These are phyloP conservation scores for Wickerhamomyces bisporus DNA, from an alignment of 805 yeast genomes.

Conservation along the genomic window DNA sequence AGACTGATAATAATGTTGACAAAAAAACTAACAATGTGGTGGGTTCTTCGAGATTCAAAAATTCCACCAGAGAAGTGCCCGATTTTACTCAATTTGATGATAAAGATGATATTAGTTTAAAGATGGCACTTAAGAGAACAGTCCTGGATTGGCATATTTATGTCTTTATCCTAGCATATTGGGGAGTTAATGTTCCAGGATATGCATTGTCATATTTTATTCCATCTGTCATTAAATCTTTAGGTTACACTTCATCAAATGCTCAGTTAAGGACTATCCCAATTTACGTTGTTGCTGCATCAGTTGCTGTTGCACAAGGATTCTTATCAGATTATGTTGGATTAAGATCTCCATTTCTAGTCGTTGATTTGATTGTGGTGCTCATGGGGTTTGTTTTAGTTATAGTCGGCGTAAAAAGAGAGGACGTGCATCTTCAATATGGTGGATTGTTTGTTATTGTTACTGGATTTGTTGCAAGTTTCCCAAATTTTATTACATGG, in stretches of 20 bases:
- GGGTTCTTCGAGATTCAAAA: too few relatives aligned
- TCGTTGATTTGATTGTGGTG: conserved; percentile 23
- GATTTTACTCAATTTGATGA: conserved; percentile 9
- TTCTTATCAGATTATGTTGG: conserved; percentile 25
- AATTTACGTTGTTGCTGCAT: conserved; percentile 31
- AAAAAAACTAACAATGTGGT: too few relatives aligned
- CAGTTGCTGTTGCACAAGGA: conserved; percentile 24
- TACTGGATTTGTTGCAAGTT: conserved; percentile 24
- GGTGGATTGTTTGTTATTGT: conserved; percentile 29
- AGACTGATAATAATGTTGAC: conserved; percentile 7
- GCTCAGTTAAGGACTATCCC: conserved; percentile 42
- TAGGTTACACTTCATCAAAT: conserved; percentile 34
- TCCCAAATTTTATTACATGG: conserved; percentile 32
- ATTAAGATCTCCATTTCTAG: conserved; percentile 27
- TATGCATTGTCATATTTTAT: conserved; percentile 35
- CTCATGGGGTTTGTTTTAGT: conserved; percentile 30
- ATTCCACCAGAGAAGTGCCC: conserved; percentile 1
- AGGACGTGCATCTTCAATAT: conserved; percentile 25
- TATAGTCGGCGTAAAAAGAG: conserved; percentile 22
- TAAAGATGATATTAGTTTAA: conserved; percentile 10
- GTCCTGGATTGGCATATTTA: conserved; percentile 28
- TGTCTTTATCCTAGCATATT: conserved; percentile 24
- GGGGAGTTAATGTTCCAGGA: conserved; percentile 29
- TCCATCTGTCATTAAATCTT: conserved; percentile 35
- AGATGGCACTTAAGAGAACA: conserved; percentile 17